A percentile compares a stretch with the other conserved stretches of the same genome.
These are phyloP conservation scores for Kodamaea derodonti DNA, from an alignment of 1,139 yeast species.

Conservation along the genomic window DNA sequence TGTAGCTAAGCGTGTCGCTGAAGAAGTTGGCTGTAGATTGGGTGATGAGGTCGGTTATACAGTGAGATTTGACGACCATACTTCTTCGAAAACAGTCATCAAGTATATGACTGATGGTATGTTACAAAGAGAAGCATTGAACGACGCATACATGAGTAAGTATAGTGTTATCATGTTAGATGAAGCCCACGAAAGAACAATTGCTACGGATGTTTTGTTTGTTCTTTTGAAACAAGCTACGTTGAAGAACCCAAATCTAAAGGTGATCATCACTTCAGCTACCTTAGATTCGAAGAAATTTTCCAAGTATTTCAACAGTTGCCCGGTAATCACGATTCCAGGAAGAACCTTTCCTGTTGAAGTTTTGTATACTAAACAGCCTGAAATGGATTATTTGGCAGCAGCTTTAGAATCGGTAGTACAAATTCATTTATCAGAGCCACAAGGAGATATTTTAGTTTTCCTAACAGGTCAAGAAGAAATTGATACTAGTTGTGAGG, in stretches of 20 bases:
- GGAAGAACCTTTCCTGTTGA: constrained; percentile 92
- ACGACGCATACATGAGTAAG: constrained; percentile 66
- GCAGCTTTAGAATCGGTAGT: constrained; percentile 78
- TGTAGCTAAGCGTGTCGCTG: constrained; percentile 65
- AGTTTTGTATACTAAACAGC: constrained; percentile 68
- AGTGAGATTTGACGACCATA: constrained; percentile 61
- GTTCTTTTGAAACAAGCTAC: constrained; percentile 78
- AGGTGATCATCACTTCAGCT: constrained; percentile 86
- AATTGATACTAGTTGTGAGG: constrained; percentile 85
- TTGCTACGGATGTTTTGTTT: constrained; percentile 89
- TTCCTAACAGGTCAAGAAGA: constrained; percentile 91
- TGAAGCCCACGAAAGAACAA: constrained; percentile 95
- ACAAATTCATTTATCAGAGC: constrained; percentile 77
- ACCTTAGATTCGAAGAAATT: constrained; percentile 85
- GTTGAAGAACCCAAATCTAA: constrained; percentile 63
- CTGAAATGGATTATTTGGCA: constrained; percentile 81
- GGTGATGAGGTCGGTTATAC: constrained; percentile 68
- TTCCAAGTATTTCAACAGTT: constrained; percentile 67
- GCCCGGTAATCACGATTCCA: constrained; percentile 81
- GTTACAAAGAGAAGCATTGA: constrained; percentile 77
- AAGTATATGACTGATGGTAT: constrained; percentile 92
- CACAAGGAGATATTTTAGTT: constrained; percentile 77
- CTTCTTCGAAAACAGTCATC: constrained; percentile 52
- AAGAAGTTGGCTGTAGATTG: constrained; percentile 55
- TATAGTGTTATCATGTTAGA: constrained; percentile 88